Conservation (phyloP, 192 early-diverging fungal genomes). For the Rhizophagus sp. region DNA sequence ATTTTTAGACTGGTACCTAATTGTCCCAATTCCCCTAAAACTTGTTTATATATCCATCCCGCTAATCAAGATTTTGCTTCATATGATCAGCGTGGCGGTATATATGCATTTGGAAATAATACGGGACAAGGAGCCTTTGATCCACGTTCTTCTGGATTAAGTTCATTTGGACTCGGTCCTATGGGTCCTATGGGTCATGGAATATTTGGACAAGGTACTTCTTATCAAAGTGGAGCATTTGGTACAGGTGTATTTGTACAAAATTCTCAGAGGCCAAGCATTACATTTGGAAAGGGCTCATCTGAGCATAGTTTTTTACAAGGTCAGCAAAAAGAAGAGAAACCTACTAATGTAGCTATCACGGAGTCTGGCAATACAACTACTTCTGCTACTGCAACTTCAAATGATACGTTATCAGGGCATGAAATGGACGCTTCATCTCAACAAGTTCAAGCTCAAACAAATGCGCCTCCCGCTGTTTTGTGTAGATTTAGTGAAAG, state of each 20-base stretch:
- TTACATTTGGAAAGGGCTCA: not conserved
- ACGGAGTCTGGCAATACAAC: not conserved
- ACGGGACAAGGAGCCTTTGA: constrained; percentile 3
- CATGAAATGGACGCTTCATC: not conserved
- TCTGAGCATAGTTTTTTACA: not conserved
- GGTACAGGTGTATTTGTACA: not conserved
- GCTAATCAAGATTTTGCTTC: constrained; percentile 23
- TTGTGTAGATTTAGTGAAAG: constrained; percentile 27
- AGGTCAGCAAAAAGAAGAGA: not conserved
- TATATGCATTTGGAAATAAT: constrained; percentile 11
- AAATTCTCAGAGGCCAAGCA: not conserved
- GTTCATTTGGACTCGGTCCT: constrained; percentile 3
- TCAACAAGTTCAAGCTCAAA: not conserved
- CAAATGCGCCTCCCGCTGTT: not conserved
- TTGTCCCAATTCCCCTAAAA: constrained; percentile 40
- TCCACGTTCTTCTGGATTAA: constrained; percentile 1
- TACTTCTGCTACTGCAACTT: not conserved
- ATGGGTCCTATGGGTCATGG: constrained; percentile 5
- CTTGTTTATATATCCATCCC: constrained; percentile 44
- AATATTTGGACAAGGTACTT: not conserved
- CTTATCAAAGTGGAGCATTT: not conserved
- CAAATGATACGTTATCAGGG: not conserved
- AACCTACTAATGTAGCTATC: not conserved
- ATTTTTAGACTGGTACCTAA: constrained; percentile 35
- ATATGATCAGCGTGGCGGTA: not conserved